Percentiles rank a stretch among this genome's conserved stretches.
These are phyloP conservation scores for Pseudodiploospora longispora DNA, from an alignment of 2,329 filamentous ascomycete genomes.

Conservation along the genomic window DNA sequence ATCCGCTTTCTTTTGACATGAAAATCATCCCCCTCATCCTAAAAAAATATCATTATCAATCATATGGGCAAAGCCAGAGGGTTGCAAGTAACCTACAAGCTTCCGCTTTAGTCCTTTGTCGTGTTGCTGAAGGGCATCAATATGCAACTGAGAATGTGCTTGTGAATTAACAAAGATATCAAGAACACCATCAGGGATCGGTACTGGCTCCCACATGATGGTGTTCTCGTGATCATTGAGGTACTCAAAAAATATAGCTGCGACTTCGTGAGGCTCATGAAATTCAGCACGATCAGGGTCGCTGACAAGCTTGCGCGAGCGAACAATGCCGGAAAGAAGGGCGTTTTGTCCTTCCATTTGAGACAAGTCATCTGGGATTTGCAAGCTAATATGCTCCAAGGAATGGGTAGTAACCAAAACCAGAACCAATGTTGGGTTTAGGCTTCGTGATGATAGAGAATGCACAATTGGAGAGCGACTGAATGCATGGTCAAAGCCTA, in stretches of 20 bases:
- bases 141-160: constrained; percentile 21
- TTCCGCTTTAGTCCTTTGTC: constrained; percentile 38
- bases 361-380: constrained; percentile 28
- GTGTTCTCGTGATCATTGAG: constrained; percentile 29
- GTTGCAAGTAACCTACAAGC: constrained; percentile 28
- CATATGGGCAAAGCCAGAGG: background rate
- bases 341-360: constrained; percentile 40
- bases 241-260: constrained; percentile 38
- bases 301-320: constrained; percentile 29
- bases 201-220: constrained; percentile 38
- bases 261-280: constrained; percentile 37
- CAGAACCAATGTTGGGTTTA: constrained; percentile 36
- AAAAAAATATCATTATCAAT: background rate
- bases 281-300: constrained; percentile 29
- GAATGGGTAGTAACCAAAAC: constrained; percentile 42
- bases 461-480: constrained; percentile 25
- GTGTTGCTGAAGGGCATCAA: constrained; percentile 9
- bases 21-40: constrained; percentile 26
- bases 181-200: constrained; percentile 40
- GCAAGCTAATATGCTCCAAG: constrained; percentile 47
- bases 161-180: constrained; percentile 37
- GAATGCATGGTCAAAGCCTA: constrained; percentile 47
- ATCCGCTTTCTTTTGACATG: constrained; percentile 21
- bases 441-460: constrained; percentile 10
- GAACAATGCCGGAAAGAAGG: constrained; percentile 30